Evolutionary conservation across 1,284 basidiomycete species (phyloP), one percentile per base, ranked within the genome.

Genomic region (Tilletia caries): DNA sequence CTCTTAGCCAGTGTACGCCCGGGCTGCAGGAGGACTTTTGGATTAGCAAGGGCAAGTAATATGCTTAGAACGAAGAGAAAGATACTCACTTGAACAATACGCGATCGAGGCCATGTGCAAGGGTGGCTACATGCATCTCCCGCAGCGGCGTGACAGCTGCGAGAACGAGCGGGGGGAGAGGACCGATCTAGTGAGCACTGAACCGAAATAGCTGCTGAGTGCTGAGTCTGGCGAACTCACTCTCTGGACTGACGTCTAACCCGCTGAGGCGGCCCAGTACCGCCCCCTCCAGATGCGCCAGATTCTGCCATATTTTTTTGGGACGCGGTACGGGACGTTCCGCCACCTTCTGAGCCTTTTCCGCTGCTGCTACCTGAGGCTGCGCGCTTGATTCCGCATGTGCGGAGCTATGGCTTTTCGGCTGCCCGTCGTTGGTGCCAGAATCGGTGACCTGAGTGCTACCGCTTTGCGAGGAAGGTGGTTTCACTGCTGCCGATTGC

Each of bases 1-100:
- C 94, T 76, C 89, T 89, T 1, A 97, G 84, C 89, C 91, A 92
- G 79, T 95, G 92, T 0, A 96, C 90, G n/a, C 93, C 93, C 2
- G 92, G 92, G 76, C 92, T 94, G 68, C 0, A 1, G 10, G 66
- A 52, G 69, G 64, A 50, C 18, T 10, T 41, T 1, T 41, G 1
- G 18, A 15, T 29, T 34, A 37, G 8, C 25, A 25, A n/a, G 13
- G 0, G 29, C 6, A 46, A 2, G 32, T 10, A 18, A 62, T n/a
- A 12, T 29, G 58, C 23, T 62, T 32, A 41, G 15, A 20, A 8
- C 6, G 62, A 12, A 66, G 10, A 8, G 15, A 4, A 1, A n/a
- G 48, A 23, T n/a, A 50, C 62, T 54, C 33, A 71, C 70, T 82
- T 81, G 73, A 82, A 82, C 20, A 82, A 70, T 12, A 82, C 81